Conservation (phyloP, 129 eudicot species). For the Flaveria bidentis region DNA sequence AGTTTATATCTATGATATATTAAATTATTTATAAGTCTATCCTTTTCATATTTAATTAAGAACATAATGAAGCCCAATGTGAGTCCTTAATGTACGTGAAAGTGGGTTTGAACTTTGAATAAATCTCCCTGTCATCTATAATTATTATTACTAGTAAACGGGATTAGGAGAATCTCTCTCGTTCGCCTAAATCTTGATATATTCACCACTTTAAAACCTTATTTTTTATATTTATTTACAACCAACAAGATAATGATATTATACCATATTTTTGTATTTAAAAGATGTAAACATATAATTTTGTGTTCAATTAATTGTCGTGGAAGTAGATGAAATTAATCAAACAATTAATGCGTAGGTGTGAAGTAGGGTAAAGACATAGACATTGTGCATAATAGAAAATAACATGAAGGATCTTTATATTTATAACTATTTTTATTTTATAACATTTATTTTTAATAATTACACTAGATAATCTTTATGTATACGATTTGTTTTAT, state of each 20-base stretch:
- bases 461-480: no score
- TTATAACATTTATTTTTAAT: no score
- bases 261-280: conserved; percentile 10
- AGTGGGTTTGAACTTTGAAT: conserved; percentile 37
- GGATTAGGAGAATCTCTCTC: conserved; percentile 43
- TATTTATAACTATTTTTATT: no score
- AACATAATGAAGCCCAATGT: conserved; percentile 17
- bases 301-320: conserved; percentile 19
- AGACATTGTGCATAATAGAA: no score
- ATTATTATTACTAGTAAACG: conserved; percentile 28
- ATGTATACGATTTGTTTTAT: no score
- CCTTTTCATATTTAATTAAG: not conserved
- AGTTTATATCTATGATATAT: not conserved
- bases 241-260: not conserved
- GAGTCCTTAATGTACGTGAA: conserved; percentile 31
- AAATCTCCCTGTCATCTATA: conserved; percentile 28
- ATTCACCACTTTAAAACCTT: conserved; percentile 20
- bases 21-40: not conserved
- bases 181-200: conserved; percentile 34
- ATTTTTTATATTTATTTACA: not conserved
- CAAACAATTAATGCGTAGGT: conserved; percentile 12
- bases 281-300: not conserved
- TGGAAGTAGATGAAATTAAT: not conserved
- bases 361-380: not conserved
- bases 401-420: no score